Conservation (phyloP, 108 stramenopile species). For the Hondaea fermentalgiana region DNA sequence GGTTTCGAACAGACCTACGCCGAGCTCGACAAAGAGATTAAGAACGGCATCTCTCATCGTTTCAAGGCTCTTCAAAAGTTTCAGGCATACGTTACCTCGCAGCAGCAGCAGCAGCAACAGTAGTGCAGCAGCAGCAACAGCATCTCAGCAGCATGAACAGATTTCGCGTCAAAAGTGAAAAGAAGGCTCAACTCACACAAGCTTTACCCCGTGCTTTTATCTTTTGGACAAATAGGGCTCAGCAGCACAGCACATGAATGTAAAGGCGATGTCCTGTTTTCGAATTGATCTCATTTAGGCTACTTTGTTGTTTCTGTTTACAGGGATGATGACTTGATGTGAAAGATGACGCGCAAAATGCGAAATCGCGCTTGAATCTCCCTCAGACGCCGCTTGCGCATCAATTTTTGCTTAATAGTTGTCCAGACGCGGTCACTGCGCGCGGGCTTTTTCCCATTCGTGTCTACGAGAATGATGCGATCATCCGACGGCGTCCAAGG, state of each 20-base stretch:
- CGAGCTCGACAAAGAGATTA: slow-evolving; percentile 83
- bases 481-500: not conserved
- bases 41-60: slow-evolving; percentile 86
- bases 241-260: too few relatives aligned
- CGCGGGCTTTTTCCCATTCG: not conserved
- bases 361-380: not conserved
- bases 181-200: too few relatives aligned
- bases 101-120: too few relatives aligned
- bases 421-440: not conserved
- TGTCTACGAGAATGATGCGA: not conserved
- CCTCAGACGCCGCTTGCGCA: not conserved
- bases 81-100: slow-evolving; percentile 25
- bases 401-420: not conserved
- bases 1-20: slow-evolving; percentile 84
- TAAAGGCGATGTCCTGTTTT: too few relatives aligned
- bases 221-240: too few relatives aligned
- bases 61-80: slow-evolving; percentile 68
- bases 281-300: too few relatives aligned
- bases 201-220: too few relatives aligned
- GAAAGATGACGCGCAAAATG: not conserved
- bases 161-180: too few relatives aligned
- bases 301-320: too few relatives aligned
- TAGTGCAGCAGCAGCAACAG: too few relatives aligned
- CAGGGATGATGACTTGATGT: not conserved
- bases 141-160: too few relatives aligned